A percentile compares a stretch with the other conserved stretches of the same genome.
These are phyloP conservation scores for Rhynchosporium agropyri DNA, from an alignment of 2,329 filamentous ascomycete genomes.

Conservation along the genomic window DNA sequence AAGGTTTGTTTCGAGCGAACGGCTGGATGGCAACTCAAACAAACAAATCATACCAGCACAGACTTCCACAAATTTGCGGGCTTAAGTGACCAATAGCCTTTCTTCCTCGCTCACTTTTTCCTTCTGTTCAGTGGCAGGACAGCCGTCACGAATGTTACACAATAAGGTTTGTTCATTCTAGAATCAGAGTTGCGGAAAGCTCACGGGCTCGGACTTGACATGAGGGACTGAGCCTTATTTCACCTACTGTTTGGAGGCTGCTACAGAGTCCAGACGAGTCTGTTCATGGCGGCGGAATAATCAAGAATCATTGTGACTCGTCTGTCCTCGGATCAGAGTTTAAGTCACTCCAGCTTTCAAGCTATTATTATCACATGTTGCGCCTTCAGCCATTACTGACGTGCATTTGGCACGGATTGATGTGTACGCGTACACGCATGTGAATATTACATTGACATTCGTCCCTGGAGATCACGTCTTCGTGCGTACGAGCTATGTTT, in stretches of 20 bases:
- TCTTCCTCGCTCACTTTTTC: no score
- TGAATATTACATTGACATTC: constrained; percentile 1
- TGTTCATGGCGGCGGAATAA: background rate
- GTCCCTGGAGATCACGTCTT: background rate
- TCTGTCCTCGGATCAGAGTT: background rate
- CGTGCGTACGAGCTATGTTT: constrained; percentile 7
- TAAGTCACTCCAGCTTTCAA: background rate
- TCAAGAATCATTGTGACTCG: background rate
- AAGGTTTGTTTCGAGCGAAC: background rate
- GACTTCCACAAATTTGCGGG: background rate
- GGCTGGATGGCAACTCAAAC: constrained; percentile 9
- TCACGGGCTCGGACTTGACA: no score
- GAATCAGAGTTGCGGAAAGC: background rate
- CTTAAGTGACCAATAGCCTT: background rate
- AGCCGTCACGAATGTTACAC: background rate
- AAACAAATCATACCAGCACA: constrained; percentile 11
- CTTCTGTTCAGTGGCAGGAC: background rate
- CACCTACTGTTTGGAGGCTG: background rate
- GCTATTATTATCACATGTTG: background rate
- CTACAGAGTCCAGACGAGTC: background rate
- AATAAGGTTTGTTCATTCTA: constrained; percentile 7
- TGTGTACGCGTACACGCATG: no score
- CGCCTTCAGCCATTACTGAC: background rate
- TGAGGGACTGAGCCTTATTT: background rate
- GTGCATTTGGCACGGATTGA: background rate